A percentile compares a stretch with the other conserved stretches of the same genome.
These are phyloP conservation scores for Artomyces pyxidatus DNA, from an alignment of 768 basidiomycete species.

Conservation along the genomic window DNA sequence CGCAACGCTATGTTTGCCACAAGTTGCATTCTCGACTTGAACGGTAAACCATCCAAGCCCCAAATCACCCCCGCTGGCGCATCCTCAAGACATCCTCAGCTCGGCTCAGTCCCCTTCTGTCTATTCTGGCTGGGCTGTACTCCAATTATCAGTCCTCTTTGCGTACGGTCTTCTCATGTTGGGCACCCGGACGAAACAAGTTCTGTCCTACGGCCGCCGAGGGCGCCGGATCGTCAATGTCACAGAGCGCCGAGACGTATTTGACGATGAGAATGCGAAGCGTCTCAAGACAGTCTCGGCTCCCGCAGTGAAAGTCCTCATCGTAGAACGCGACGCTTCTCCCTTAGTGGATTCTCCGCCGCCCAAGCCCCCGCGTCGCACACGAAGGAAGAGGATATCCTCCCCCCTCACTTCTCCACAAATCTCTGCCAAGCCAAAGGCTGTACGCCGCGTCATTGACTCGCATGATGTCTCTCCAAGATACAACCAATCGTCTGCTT, in stretches of 20 bases:
- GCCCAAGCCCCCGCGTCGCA: neutral
- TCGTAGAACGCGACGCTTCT: neutral
- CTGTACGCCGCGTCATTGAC: neutral
- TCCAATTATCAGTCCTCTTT: neutral
- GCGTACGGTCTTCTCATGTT: conserved; percentile 34
- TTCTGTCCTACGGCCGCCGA: conserved; percentile 59
- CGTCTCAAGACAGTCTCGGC: no score
- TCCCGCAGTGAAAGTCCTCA: neutral
- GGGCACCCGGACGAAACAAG: conserved; percentile 53
- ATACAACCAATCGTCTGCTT: neutral
- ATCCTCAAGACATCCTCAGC: no score
- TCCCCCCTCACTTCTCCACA: conserved; percentile 7
- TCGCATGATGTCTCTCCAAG: conserved; percentile 4
- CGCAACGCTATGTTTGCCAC: neutral
- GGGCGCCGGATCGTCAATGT: conserved; percentile 50
- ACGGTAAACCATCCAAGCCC: no score
- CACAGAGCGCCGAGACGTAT: conserved; percentile 21
- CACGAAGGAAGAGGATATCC: neutral
- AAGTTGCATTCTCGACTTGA: no score
- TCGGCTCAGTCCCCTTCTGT: neutral
- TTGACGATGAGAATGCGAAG: conserved; percentile 3
- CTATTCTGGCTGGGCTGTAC: neutral
- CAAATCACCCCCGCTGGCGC: no score
- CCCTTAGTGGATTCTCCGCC: neutral
- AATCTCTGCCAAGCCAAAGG: conserved; percentile 3